These are phyloP conservation scores for Parvularia atlantis DNA, from an alignment of 78 protist species.

Conservation along the genomic window DNA sequence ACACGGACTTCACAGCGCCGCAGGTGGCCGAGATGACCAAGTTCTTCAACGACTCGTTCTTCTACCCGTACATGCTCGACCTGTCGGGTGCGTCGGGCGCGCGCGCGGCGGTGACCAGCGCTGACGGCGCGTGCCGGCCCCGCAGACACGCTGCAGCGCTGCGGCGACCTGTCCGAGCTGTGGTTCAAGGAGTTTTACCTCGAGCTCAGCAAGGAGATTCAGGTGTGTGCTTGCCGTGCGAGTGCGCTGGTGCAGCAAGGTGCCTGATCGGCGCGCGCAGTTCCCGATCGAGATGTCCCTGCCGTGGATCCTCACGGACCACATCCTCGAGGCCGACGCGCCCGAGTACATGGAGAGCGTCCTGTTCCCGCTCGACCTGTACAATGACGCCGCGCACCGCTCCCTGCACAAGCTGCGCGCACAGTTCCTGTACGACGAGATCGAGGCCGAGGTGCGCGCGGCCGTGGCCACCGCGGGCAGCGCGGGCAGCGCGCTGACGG, in stretches of 20 bases:
- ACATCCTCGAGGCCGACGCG: conserved; percentile 48
- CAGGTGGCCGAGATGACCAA: conserved; percentile 8
- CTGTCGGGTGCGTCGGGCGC: neutral
- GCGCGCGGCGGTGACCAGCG: neutral
- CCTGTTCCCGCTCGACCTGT: conserved; percentile 69
- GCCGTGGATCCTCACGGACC: conserved; percentile 77
- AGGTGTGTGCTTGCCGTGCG: conserved; percentile 48
- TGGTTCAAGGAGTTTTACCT: conserved; percentile 80
- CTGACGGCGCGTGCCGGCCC: too few species aligned
- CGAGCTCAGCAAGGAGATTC: conserved; percentile 27
- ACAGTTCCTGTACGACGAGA: conserved; percentile 68
- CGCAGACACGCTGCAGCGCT: conserved; percentile 14
- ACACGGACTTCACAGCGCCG: conserved; percentile 26
- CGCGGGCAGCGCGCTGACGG: neutral
- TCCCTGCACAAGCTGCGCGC: conserved; percentile 44
- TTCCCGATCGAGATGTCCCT: conserved; percentile 79
- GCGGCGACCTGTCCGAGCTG: conserved; percentile 66
- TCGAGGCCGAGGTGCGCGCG: conserved; percentile 67
- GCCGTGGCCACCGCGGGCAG: neutral
- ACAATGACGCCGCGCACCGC: conserved; percentile 71
- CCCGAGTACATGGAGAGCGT: conserved; percentile 26
- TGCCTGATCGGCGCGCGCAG: conserved; percentile 36
- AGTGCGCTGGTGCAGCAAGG: conserved; percentile 72
- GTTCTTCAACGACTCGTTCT: conserved; percentile 27
- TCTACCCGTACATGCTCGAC: conserved; percentile 32